Conservation (phyloP, 805 yeast genomes). For the Saccharomycopsis capsularis region DNA sequence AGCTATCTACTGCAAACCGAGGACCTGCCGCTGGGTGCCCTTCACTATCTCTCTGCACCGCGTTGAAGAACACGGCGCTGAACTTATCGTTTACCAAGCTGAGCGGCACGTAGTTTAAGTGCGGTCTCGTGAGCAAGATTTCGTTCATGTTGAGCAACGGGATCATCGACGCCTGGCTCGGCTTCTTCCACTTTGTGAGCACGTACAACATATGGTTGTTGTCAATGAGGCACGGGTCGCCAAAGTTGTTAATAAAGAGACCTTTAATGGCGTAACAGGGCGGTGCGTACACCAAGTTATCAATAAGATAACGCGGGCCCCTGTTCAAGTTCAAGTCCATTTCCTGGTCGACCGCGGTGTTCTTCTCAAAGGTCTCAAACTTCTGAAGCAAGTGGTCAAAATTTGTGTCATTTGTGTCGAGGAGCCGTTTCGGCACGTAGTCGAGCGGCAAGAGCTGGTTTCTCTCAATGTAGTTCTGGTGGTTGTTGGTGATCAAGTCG, state of each 20-base stretch:
- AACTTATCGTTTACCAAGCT: constrained; percentile 67
- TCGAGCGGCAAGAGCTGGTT: constrained; percentile 31
- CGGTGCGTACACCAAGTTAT: constrained; percentile 1
- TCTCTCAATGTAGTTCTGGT: constrained; percentile 35
- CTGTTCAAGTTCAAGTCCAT: constrained; percentile 24
- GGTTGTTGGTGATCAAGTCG: constrained; percentile 37
- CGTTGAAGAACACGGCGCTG: constrained; percentile 69
- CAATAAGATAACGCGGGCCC: constrained; percentile 22
- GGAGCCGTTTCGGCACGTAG: constrained; percentile 8
- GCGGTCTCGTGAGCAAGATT: constrained; percentile 40
- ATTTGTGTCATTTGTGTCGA: constrained; percentile 14
- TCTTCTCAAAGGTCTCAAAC: constrained; percentile 13
- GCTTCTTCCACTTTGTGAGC: constrained; percentile 70
- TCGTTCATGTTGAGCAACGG: constrained; percentile 64
- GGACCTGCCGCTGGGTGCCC: neutral
- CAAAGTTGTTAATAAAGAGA: constrained; percentile 77
- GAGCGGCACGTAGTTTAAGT: constrained; percentile 68
- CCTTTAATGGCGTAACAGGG: constrained; percentile 42
- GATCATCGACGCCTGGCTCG: constrained; percentile 76
- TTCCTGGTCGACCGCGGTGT: constrained; percentile 13
- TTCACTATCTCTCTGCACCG: constrained; percentile 57
- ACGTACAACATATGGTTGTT: constrained; percentile 64
- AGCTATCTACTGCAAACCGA: neutral
- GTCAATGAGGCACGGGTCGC: constrained; percentile 90
- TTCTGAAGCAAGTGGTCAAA: constrained; percentile 21